These are phyloP conservation scores for Neurospora hispaniola DNA, from an alignment of 495 filamentous ascomycete species.

Conservation along the genomic window DNA sequence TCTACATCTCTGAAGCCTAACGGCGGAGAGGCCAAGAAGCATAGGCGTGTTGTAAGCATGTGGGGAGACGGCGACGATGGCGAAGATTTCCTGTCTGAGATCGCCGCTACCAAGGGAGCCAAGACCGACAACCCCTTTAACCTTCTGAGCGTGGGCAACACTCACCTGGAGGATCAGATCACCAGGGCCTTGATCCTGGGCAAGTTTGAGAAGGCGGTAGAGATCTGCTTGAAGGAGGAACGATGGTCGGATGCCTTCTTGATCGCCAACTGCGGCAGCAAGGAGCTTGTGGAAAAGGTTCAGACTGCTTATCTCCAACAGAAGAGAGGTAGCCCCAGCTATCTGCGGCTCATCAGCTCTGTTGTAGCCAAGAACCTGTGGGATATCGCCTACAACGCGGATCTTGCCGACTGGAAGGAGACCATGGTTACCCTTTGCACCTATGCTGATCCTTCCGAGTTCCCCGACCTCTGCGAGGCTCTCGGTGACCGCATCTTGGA, in stretches of 20 bases:
- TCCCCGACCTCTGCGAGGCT: conserved; percentile 91
- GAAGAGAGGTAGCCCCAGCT: conserved; percentile 74
- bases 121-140: conserved; percentile 43
- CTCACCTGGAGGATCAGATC: conserved; percentile 72
- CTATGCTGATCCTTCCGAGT: conserved; percentile 81
- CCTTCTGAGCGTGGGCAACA: conserved; percentile 69
- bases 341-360: conserved; percentile 80
- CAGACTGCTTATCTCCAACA: conserved; percentile 84
- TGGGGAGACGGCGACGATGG: conserved; percentile 59
- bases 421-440: conserved; percentile 93
- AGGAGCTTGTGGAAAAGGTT: conserved; percentile 86
- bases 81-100: conserved; percentile 76
- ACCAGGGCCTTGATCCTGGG: conserved; percentile 81
- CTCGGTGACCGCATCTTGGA: conserved; percentile 88
- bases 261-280: conserved; percentile 93
- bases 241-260: conserved; percentile 95
- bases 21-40: conserved; percentile 29
- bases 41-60: conserved; percentile 26
- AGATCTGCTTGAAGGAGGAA: conserved; percentile 77
- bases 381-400: conserved; percentile 96
- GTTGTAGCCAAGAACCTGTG: conserved; percentile 94
- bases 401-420: conserved; percentile 89
- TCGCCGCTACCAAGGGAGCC: conserved; percentile 41
- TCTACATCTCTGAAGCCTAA: conserved; percentile 30
- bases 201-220: conserved; percentile 80